Evolutionary conservation across 192 early-diverging fungal species (phyloP).

Genomic region (Dimargaris cristalligena): DNA sequence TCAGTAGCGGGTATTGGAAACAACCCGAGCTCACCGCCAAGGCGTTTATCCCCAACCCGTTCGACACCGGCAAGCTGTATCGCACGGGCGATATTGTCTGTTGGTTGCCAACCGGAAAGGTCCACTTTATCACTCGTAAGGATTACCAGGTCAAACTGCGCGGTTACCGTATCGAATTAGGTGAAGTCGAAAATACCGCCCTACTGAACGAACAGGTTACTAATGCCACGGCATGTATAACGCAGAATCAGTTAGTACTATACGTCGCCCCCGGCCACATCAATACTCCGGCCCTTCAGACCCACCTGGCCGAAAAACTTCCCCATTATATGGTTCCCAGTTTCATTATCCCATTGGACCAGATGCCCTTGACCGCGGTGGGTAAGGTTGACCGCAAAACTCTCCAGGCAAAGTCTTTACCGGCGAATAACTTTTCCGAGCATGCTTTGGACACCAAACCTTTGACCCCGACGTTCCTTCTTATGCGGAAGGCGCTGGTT

Average conservation of each 20-base stretch:
- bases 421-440: not conserved
- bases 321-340: not conserved
- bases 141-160: slow-evolving; percentile 3
- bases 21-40: not conserved
- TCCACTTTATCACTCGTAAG: not conserved
- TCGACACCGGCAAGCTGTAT: not conserved
- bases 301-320: not conserved
- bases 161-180: slow-evolving; percentile 1
- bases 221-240: not conserved
- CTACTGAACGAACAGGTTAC: not conserved
- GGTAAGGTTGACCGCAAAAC: not conserved
- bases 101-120: slow-evolving; percentile 3
- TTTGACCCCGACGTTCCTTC: not conserved
- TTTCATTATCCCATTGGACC: not conserved
- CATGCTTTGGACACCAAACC: not conserved
- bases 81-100: not conserved
- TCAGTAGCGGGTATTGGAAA: not conserved
- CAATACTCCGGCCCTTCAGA: not conserved
- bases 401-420: not conserved
- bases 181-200: not conserved
- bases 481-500: not conserved
- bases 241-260: not conserved
- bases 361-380: not conserved
- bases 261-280: not conserved
- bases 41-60: not conserved